phyloP scores from a whole-genome alignment of 2,329 filamentous ascomycete species.

The Diaporthe sp. region DNA sequence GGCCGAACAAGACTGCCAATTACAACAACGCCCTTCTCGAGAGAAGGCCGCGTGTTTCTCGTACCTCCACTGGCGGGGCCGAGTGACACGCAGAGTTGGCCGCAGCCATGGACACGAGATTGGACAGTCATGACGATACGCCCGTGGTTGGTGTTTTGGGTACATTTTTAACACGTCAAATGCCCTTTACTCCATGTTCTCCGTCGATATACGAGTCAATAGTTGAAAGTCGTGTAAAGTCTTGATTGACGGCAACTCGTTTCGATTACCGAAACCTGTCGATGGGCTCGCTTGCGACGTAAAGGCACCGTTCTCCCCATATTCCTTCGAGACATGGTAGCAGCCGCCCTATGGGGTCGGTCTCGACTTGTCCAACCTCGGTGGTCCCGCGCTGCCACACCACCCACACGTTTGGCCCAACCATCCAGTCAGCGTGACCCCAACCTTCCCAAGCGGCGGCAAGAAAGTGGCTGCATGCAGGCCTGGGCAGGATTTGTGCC shows the following conservation, averaged over 20 bases:
- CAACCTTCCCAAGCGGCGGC: constrained; percentile 6
- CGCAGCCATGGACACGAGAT: background rate
- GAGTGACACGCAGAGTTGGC: constrained; percentile 16
- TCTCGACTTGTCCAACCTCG: constrained; percentile 16
- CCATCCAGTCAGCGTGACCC: constrained; percentile 8
- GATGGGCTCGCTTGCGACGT: background rate
- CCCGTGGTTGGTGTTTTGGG: background rate
- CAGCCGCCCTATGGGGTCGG: constrained; percentile 11
- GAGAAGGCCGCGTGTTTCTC: constrained; percentile 14
- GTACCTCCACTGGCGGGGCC: constrained; percentile 16
- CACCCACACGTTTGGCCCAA: constrained; percentile 7
- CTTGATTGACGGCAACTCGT: background rate
- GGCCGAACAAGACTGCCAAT: background rate
- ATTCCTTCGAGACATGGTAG: constrained; percentile 12
- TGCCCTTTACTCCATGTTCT: background rate
- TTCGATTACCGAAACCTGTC: background rate
- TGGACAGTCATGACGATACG: background rate
- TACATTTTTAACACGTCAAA: background rate
- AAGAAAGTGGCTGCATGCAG: constrained; percentile 24
- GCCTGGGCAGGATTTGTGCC: constrained; percentile 20
- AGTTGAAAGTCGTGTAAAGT: background rate
- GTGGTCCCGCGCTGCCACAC: constrained; percentile 17
- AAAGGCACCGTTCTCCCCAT: background rate
- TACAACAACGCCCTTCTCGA: background rate
- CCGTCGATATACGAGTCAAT: background rate